Percentiles rank a stretch among this genome's conserved stretches.
These are phyloP conservation scores for Hyaloraphidium curvatum DNA, from an alignment of 192 early-diverging fungal species.

Conservation along the genomic window DNA sequence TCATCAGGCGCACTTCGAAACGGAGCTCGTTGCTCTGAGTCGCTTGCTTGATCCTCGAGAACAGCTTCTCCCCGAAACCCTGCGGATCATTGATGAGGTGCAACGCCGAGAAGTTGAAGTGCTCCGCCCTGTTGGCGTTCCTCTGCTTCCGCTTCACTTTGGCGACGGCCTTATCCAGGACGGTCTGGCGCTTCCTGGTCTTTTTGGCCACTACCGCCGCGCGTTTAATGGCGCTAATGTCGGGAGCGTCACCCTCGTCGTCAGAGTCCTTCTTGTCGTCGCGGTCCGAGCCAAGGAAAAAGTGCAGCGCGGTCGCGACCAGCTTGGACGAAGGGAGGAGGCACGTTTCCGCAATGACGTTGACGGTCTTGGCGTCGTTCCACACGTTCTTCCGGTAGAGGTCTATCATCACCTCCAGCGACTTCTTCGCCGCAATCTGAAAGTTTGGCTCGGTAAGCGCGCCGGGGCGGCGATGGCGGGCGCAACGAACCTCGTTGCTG, in stretches of 20 bases:
- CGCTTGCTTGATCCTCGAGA: constrained; percentile 45
- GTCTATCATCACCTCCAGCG: constrained; percentile 92
- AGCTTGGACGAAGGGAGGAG: constrained; percentile 83
- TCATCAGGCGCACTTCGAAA: constrained; percentile 74
- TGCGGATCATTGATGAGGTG: constrained; percentile 94
- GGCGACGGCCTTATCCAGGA: constrained; percentile 60
- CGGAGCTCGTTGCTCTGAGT: constrained; percentile 41
- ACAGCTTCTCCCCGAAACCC: constrained; percentile 89
- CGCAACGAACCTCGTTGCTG: constrained; percentile 20
- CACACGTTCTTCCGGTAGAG: constrained; percentile 92
- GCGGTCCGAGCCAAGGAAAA: constrained; percentile 64
- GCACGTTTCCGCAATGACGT: constrained; percentile 92
- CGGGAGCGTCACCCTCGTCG: constrained; percentile 47
- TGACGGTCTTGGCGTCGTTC: constrained; percentile 97
- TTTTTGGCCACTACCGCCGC: constrained; percentile 66
- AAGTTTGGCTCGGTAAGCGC: not conserved
- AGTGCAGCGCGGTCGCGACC: constrained; percentile 77
- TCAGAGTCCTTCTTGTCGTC: constrained; percentile 44
- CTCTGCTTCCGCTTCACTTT: constrained; percentile 28
- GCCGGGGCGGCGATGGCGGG: not conserved
- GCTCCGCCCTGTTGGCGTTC: constrained; percentile 38
- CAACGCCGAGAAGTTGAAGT: constrained; percentile 82
- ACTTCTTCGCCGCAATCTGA: constrained; percentile 80
- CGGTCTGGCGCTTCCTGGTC: constrained; percentile 53
- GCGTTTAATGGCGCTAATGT: constrained; percentile 61